A percentile compares a stretch with the other conserved stretches of the same genome.
These are phyloP conservation scores for Aspergillus vadensis DNA, from an alignment of 2,329 filamentous ascomycete species.

Conservation along the genomic window DNA sequence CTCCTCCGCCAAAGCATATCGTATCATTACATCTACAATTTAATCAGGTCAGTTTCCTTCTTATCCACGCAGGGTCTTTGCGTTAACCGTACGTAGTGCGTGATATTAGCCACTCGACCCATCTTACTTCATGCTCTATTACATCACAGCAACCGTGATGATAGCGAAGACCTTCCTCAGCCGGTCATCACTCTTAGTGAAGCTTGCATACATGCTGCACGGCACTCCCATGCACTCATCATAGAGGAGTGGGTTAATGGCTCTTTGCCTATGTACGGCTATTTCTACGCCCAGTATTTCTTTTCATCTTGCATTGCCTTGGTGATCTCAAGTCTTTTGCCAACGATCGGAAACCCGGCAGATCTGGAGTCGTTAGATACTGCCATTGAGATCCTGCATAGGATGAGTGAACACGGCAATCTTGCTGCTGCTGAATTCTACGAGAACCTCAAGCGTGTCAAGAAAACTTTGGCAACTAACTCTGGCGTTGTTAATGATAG, in stretches of 20 bases:
- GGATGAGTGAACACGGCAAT: conserved; percentile 33
- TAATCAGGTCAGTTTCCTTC: conserved; percentile 29
- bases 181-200: conserved; percentile 34
- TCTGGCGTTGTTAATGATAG: background rate
- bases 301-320: conserved; percentile 38
- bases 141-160: conserved; percentile 18
- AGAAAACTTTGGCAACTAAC: conserved; percentile 9
- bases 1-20: conserved; percentile 24
- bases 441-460: conserved; percentile 27
- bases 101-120: conserved; percentile 39
- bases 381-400: conserved; percentile 27
- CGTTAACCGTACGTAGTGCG: conserved; percentile 29
- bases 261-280: conserved; percentile 35
- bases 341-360: conserved; percentile 17
- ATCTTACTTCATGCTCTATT: conserved; percentile 37
- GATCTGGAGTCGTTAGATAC: conserved; percentile 31
- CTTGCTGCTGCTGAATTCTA: conserved; percentile 34
- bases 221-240: conserved; percentile 34
- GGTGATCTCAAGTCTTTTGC: conserved; percentile 31
- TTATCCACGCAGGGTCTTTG: background rate
- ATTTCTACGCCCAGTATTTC: conserved; percentile 38
- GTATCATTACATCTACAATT: conserved; percentile 37
- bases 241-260: conserved; percentile 37
- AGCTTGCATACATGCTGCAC: conserved; percentile 36
- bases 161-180: conserved; percentile 17